Evolutionary conservation across 805 yeast species (phyloP).

Genomic region (Saccharomyces paradoxus): DNA sequence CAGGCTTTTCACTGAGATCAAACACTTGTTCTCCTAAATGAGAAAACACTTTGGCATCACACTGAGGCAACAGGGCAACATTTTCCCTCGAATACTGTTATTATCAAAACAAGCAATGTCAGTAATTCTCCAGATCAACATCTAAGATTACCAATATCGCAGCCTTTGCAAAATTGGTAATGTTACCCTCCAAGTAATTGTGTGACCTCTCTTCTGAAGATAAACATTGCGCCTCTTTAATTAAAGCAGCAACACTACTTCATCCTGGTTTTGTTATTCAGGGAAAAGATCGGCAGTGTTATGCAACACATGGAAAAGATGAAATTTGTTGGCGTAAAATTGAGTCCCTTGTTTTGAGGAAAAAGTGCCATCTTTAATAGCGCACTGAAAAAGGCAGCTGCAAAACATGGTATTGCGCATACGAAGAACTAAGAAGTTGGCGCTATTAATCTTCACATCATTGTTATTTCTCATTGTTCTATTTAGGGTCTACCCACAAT

Average conservation of each 20-base stretch:
- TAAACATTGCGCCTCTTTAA: neutral
- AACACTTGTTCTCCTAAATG: too few relatives aligned
- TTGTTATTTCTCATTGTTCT: neutral
- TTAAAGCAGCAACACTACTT: neutral
- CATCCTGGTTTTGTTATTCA: too few relatives aligned
- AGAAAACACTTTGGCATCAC: too few relatives aligned
- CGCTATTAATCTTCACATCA: neutral
- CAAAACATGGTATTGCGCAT: neutral
- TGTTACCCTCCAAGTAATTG: neutral
- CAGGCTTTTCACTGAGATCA: too few relatives aligned
- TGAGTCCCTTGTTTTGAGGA: neutral
- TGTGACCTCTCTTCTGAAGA: neutral
- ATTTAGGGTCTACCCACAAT: neutral
- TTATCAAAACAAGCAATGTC: too few relatives aligned
- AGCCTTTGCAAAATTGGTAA: neutral
- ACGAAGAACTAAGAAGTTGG: neutral
- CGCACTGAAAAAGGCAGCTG: neutral
- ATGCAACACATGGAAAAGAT: neutral
- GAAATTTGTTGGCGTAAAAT: neutral
- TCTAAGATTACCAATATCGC: too few relatives aligned
- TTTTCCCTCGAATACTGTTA: too few relatives aligned
- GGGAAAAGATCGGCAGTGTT: neutral
- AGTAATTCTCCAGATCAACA: too few relatives aligned
- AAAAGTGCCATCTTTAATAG: neutral
- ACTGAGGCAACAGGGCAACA: too few relatives aligned